Percentiles rank a stretch among this genome's conserved stretches.
These are phyloP conservation scores for Biancaea sappan DNA, from an alignment of 306 rosid genomes.

Conservation along the genomic window DNA sequence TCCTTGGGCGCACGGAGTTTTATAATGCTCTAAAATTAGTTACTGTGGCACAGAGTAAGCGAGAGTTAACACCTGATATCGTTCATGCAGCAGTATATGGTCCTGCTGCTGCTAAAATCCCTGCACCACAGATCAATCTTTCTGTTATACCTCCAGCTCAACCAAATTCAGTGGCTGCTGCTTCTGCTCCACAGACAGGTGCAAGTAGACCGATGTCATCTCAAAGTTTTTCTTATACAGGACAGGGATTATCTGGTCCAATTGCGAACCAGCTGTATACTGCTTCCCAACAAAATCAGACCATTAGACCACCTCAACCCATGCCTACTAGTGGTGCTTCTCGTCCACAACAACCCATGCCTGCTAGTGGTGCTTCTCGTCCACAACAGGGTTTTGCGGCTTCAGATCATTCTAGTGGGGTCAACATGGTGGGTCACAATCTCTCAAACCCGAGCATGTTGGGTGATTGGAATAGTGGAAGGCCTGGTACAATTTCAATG, in stretches of 20 bases:
- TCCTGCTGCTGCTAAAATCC: slow-evolving; percentile 93
- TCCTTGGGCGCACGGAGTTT: slow-evolving; percentile 85
- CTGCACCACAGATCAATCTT: slow-evolving; percentile 81
- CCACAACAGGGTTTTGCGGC: slow-evolving; percentile 57
- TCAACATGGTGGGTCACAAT: slow-evolving; percentile 47
- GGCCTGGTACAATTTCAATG: slow-evolving; percentile 51
- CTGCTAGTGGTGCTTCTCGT: slow-evolving; percentile 43
- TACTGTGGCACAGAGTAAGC: slow-evolving; percentile 95
- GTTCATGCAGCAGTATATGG: slow-evolving; percentile 87
- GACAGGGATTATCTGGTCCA: slow-evolving; percentile 63
- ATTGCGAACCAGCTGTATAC: slow-evolving; percentile 54
- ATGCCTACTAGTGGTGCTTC: slow-evolving; percentile 48
- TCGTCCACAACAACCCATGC: slow-evolving; percentile 64
- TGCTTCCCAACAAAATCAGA: slow-evolving; percentile 62
- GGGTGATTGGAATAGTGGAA: slow-evolving; percentile 69
- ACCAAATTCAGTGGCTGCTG: slow-evolving; percentile 42
- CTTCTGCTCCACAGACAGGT: slow-evolving; percentile 63
- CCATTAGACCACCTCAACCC: slow-evolving; percentile 65
- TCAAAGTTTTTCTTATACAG: slow-evolving; percentile 71
- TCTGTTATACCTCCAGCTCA: slow-evolving; percentile 53
- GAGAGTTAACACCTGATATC: slow-evolving; percentile 84
- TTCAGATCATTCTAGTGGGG: slow-evolving; percentile 48
- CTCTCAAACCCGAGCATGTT: slow-evolving; percentile 52
- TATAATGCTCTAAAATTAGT: slow-evolving; percentile 90
- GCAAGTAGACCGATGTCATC: slow-evolving; percentile 47